These are phyloP conservation scores for Filobasidium floriforme DNA, from an alignment of 768 basidiomycete genomes.

Conservation along the genomic window DNA sequence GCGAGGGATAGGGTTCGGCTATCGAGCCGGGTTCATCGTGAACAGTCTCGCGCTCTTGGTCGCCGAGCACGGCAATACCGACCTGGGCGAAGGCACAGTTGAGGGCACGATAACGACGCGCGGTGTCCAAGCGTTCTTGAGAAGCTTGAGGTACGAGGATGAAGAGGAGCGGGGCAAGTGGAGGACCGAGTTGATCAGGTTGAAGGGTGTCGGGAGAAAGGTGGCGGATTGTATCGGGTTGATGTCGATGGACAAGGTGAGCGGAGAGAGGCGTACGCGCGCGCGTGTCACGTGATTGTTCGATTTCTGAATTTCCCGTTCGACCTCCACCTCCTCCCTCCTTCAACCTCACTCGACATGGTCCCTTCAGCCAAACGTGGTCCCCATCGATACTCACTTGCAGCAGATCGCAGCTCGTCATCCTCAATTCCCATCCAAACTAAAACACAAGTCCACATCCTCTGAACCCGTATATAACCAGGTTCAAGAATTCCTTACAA, in stretches of 20 bases:
- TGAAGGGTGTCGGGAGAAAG: constrained; percentile 89
- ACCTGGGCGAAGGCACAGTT: neutral
- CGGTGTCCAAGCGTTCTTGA: constrained; percentile 11
- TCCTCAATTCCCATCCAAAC: constrained; percentile 37
- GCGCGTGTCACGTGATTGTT: neutral
- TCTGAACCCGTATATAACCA: constrained; percentile 36
- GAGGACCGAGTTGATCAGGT: constrained; percentile 65
- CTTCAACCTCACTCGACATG: too few relatives aligned
- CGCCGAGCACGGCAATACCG: constrained; percentile 1
- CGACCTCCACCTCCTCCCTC: constrained; percentile 17
- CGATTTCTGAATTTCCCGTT: constrained; percentile 14
- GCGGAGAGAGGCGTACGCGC: constrained; percentile 1
- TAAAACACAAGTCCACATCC: constrained; percentile 39
- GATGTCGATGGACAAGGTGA: constrained; percentile 85
- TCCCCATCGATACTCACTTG: constrained; percentile 95
- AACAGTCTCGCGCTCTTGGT: constrained; percentile 32
- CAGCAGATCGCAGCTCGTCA: constrained; percentile 64
- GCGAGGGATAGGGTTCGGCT: constrained; percentile 84
- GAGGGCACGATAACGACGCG: neutral
- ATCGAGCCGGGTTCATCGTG: constrained; percentile 80
- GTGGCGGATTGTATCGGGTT: constrained; percentile 91
- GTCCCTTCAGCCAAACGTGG: constrained; percentile 60
- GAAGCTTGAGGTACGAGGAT: neutral
- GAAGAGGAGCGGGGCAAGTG: neutral
- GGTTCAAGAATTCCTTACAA: constrained; percentile 35